Conservation (phyloP, 108 stramenopile genomes). For the Stephanodiscus minutulus region DNA sequence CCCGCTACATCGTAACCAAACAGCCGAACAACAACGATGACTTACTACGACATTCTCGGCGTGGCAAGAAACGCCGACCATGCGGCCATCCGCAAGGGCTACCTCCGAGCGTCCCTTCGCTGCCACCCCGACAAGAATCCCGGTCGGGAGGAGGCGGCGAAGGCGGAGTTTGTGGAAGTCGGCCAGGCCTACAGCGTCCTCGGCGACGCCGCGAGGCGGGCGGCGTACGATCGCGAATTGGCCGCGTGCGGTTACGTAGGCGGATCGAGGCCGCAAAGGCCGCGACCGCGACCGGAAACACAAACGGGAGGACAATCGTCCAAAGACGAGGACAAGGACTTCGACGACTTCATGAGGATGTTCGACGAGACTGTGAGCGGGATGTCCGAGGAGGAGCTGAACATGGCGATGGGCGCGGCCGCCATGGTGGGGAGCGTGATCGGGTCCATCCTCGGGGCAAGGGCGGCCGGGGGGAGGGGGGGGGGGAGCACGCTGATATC, state of each 20-base stretch:
- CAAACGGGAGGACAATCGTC: background rate
- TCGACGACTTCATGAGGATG: conserved; percentile 58
- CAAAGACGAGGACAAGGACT: conserved; percentile 32
- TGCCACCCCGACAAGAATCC: conserved; percentile 86
- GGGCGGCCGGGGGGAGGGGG: conserved; percentile 26
- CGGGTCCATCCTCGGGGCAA: conserved; percentile 56
- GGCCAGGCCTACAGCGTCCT: conserved; percentile 82
- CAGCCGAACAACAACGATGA: conserved; percentile 1
- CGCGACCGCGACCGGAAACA: background rate
- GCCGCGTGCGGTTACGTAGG: conserved; percentile 15
- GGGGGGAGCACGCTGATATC: conserved; percentile 44
- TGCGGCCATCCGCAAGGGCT: conserved; percentile 70
- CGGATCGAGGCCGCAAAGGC: background rate
- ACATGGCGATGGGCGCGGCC: conserved; percentile 61
- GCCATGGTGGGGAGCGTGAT: conserved; percentile 61
- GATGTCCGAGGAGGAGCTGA: conserved; percentile 71
- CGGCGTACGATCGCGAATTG: conserved; percentile 66
- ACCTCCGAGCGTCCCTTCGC: conserved; percentile 63
- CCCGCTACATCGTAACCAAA: too few species aligned
- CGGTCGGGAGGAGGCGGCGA: conserved; percentile 56
- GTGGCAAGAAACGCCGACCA: conserved; percentile 52
- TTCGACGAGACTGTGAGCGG: conserved; percentile 70
- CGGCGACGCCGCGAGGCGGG: conserved; percentile 55
- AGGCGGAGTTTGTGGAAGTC: conserved; percentile 75
- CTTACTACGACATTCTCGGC: conserved; percentile 72